Percentiles rank a stretch among this genome's conserved stretches.
These are phyloP conservation scores for Copromyces sp. DNA, from an alignment of 495 filamentous ascomycete species.

Conservation along the genomic window DNA sequence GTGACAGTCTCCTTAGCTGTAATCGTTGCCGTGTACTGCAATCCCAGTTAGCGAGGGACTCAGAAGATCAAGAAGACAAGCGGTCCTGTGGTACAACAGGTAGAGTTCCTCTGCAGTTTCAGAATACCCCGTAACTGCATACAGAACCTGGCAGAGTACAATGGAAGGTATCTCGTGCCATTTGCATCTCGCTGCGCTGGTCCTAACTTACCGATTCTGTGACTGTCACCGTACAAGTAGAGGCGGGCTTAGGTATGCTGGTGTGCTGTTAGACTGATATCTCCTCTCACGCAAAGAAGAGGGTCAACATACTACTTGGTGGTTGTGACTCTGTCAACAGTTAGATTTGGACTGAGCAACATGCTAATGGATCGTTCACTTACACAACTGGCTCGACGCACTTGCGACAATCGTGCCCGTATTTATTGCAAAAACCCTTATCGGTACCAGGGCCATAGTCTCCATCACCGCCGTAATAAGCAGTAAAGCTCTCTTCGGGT, in stretches of 20 bases:
- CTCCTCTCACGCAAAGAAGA: background rate
- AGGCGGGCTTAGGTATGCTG: background rate
- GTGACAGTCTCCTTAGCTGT: background rate
- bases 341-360: background rate
- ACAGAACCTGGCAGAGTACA: background rate
- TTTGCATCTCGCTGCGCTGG: background rate
- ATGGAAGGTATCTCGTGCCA: background rate
- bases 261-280: background rate
- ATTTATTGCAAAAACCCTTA: background rate
- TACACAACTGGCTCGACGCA: background rate
- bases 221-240: background rate
- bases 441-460: background rate
- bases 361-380: background rate
- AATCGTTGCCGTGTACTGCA: background rate
- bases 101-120: background rate
- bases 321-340: background rate
- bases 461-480: background rate
- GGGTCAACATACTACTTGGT: background rate
- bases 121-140: background rate
- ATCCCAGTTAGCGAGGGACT: background rate
- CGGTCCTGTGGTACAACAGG: background rate
- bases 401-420: background rate
- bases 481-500: background rate
- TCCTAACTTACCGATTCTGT: constrained; percentile 2
- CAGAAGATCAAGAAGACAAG: background rate